Conservation (phyloP, 2,329 filamentous ascomycete genomes). For the Phaeosphaeriaceae sp. region DNA sequence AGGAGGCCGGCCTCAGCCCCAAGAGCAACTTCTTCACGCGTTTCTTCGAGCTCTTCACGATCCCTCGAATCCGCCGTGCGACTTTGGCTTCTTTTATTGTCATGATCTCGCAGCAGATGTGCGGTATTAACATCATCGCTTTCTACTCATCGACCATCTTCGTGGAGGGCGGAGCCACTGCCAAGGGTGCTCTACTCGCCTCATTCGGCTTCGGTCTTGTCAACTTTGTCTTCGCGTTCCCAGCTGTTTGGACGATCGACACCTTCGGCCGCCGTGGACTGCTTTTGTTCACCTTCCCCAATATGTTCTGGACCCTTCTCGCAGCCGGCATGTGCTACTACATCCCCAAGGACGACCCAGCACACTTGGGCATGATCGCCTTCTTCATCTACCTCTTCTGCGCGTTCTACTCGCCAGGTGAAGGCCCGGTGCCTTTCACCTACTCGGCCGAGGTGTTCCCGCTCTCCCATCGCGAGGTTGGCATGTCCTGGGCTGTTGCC, state of each 20-base stretch:
- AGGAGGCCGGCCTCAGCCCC: conserved; percentile 39
- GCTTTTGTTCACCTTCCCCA: conserved; percentile 57
- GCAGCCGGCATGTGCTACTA: conserved; percentile 60
- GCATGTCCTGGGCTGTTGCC: conserved; percentile 73
- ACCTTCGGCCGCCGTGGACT: conserved; percentile 60
- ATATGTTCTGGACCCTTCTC: conserved; percentile 58
- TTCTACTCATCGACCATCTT: conserved; percentile 62
- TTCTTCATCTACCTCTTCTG: conserved; percentile 66
- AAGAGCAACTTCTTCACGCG: conserved; percentile 50
- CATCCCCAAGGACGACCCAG: conserved; percentile 50
- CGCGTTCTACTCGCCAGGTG: conserved; percentile 35
- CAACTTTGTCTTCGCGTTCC: conserved; percentile 65
- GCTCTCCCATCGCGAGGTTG: conserved; percentile 72
- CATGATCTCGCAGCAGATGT: conserved; percentile 74
- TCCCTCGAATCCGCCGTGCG: conserved; percentile 73
- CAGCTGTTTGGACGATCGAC: conserved; percentile 64
- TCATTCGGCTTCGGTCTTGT: conserved; percentile 66
- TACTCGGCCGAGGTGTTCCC: conserved; percentile 69
- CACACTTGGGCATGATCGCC: conserved; percentile 59
- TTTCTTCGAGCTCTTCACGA: conserved; percentile 67
- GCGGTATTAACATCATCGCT: conserved; percentile 58
- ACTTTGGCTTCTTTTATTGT: conserved; percentile 79
- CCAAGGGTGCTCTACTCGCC: conserved; percentile 56
- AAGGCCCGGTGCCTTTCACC: conserved; percentile 57
- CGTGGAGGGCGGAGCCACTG: conserved; percentile 53